Conservation (phyloP, 805 yeast species). For the Lachancea fermentati region DNA sequence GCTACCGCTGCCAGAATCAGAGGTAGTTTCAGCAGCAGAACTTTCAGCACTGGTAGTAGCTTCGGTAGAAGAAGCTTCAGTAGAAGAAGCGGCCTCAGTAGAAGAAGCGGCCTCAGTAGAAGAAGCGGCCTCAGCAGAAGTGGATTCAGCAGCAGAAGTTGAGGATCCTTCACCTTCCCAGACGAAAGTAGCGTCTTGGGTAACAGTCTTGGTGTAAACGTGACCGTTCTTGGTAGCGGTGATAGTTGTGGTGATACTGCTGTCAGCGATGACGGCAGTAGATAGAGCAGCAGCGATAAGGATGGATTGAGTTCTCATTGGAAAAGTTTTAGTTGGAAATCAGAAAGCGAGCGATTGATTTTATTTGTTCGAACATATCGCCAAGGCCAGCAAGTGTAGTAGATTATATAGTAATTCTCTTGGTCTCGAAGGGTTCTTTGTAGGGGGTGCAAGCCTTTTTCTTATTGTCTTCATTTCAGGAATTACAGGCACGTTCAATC, state of each 20-base stretch:
- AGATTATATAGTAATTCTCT: not conserved
- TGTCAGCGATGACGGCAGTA: conserved; percentile 1
- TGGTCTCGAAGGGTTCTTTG: not conserved
- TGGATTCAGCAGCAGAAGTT: conserved; percentile 1
- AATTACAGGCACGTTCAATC: not conserved
- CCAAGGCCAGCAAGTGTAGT: too few species aligned
- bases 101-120: not conserved
- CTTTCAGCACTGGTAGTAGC: not conserved
- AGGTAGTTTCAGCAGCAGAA: not conserved
- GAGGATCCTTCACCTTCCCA: not conserved
- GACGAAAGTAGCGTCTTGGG: conserved; percentile 8
- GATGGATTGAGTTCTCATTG: conserved; percentile 4
- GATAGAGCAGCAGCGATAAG: not conserved
- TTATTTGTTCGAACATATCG: not conserved
- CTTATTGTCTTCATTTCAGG: not conserved
- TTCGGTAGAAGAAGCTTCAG: conserved; percentile 3
- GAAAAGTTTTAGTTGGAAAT: not conserved
- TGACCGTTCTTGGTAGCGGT: conserved; percentile 11
- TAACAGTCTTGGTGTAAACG: conserved; percentile 11
- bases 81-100: not conserved
- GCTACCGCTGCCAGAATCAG: conserved; percentile 1
- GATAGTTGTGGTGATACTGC: conserved; percentile 4
- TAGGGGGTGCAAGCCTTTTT: conserved; percentile 1
- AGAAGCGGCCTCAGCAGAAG: conserved; percentile 1
- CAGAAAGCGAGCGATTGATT: not conserved